Evolutionary conservation across 2,329 filamentous ascomycete species (phyloP), one percentile per base, ranked within the genome.

Genomic region (Fusarium equiseti): DNA sequence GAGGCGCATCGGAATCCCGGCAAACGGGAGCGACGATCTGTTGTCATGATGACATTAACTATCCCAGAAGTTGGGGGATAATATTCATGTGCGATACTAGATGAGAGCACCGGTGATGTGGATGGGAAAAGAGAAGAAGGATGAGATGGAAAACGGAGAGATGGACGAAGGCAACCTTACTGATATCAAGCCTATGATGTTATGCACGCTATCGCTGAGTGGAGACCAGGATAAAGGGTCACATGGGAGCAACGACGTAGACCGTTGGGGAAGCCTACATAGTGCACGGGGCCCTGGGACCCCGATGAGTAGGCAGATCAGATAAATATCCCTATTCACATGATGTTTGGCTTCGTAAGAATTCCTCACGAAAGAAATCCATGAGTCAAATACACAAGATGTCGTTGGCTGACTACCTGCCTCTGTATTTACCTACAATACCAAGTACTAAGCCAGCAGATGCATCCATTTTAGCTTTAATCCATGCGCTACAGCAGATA

Each of bases 1-100:
- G 90, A 92, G 72, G 79, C 81, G 81, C 86, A 89, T 64, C 71
- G 64, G 42, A 66, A 67, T 46, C 66, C 68, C 18, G 67, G 62
- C 29, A 64, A 58, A 51, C 70, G 71, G 35, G 60, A 52, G 48
- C 43, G 55, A 53, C 55, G 52, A 48, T 69, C 55, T 61, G 50
- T 61, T 68, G 62, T 73, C 75, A 75, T 75, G 68, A 68, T 49
- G 60, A 59, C 24, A 27, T 51, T 45, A 29, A 73, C 66, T 60
- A 71, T 63, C 59, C 45, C n/a, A 46, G 8, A 27, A 20, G 43
- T 27, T n/a, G 45, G 45, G 20, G 51, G n/a, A 7, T 38, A 59
- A 56, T 40, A 46, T 48, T 49, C 57, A 67, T 65, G 42, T 56
- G 42, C 43, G 54, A 49, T 45, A 40, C 27, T 26, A 40, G 22